phyloP scores from a whole-genome alignment of 208 protist species.

The Trypanosoma avium region DNA sequence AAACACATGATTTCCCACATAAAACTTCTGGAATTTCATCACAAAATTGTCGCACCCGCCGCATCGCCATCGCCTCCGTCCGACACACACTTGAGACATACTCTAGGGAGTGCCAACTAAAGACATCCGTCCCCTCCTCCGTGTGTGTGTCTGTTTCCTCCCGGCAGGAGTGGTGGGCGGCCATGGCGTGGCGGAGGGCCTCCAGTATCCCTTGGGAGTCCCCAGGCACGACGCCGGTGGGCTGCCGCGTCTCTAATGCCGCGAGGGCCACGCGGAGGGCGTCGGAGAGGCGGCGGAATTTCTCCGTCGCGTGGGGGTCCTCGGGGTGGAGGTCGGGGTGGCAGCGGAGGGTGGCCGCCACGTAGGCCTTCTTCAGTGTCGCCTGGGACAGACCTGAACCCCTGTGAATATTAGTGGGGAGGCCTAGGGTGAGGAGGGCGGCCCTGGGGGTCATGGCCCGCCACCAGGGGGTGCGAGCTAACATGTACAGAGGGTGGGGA shows the following conservation, averaged over 20 bases:
- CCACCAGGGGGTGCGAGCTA: constrained; percentile 4
- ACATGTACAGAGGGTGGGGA: constrained; percentile 11
- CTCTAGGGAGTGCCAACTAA: constrained; percentile 60
- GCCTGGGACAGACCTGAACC: constrained; percentile 39
- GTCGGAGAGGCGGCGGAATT: constrained; percentile 69
- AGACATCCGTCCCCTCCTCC: constrained; percentile 19
- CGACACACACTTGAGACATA: constrained; percentile 77
- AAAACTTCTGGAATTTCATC: constrained; percentile 65
- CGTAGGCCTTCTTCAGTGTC: constrained; percentile 78
- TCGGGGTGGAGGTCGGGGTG: constrained; percentile 80
- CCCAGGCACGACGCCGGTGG: constrained; percentile 37
- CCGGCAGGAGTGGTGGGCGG: constrained; percentile 45
- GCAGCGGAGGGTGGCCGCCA: constrained; percentile 69
- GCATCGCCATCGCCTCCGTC: constrained; percentile 61
- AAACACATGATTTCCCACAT: constrained; percentile 56
- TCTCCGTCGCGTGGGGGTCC: constrained; percentile 68
- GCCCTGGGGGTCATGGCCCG: constrained; percentile 57
- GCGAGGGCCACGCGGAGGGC: constrained; percentile 74
- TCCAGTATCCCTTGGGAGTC: constrained; percentile 54
- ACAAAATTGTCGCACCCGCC: constrained; percentile 64
- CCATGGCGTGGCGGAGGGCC: constrained; percentile 57
- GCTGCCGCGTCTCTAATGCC: constrained; percentile 44
- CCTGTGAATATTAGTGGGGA: constrained; percentile 29
- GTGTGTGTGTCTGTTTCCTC: background rate
- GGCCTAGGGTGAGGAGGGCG: constrained; percentile 53